Evolutionary conservation across 345 rosid species (phyloP).

Genomic region (Populus tremula): DNA sequence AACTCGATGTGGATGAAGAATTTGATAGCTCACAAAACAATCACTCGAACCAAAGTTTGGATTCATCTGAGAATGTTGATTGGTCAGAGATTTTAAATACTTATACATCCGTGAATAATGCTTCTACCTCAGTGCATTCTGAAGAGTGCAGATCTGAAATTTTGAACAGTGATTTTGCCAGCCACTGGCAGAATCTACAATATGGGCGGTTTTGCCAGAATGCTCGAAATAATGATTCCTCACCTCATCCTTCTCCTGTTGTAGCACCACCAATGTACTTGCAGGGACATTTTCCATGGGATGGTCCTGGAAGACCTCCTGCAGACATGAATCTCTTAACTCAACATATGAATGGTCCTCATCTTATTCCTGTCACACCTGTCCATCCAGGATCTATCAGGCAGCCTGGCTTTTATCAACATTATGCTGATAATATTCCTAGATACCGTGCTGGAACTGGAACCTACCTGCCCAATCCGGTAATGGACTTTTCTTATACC

Average conservation of each 20-base stretch:
- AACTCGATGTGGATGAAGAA: constrained; percentile 1
- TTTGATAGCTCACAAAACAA: not conserved
- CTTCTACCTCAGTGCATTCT: constrained; percentile 6
- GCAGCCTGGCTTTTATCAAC: constrained; percentile 13
- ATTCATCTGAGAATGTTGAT: constrained; percentile 1
- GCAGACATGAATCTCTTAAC: constrained; percentile 7
- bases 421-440: constrained; percentile 11
- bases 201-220: constrained; percentile 27
- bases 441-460: constrained; percentile 22
- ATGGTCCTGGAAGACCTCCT: constrained; percentile 19
- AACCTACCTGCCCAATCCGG: constrained; percentile 28
- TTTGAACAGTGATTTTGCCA: constrained; percentile 24
- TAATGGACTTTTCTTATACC: not conserved
- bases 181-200: constrained; percentile 31
- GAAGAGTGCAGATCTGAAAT: constrained; percentile 17
- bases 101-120: constrained; percentile 1
- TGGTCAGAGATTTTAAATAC: constrained; percentile 1
- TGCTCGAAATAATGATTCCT: constrained; percentile 5
- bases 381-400: constrained; percentile 5
- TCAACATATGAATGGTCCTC: constrained; percentile 17
- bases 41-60: constrained; percentile 1
- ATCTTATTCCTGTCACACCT: constrained; percentile 12
- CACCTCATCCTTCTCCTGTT: constrained; percentile 9
- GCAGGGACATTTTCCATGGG: constrained; percentile 17
- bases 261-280: constrained; percentile 12